Conservation (phyloP, 176 grass and related monocot species). For the Eragrostis curvula region DNA sequence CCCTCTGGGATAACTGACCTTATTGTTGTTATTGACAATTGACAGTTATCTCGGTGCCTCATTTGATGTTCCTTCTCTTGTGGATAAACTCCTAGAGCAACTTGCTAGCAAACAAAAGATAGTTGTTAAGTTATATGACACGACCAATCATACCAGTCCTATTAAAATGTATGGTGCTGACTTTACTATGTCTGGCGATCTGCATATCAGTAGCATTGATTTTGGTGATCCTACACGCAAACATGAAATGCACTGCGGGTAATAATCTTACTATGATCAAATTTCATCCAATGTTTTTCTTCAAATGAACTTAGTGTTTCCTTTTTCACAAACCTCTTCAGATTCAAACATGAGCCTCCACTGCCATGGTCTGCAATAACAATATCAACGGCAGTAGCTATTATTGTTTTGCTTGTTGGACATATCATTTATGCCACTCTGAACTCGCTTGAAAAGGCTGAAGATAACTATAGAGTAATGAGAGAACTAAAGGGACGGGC, state of each 20-base stretch:
- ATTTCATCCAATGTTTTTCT: background rate
- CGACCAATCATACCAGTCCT: slow-evolving; percentile 62
- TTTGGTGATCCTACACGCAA: slow-evolving; percentile 75
- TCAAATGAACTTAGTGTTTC: background rate
- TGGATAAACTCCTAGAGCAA: slow-evolving; percentile 83
- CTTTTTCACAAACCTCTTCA: slow-evolving; percentile 39
- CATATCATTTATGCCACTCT: slow-evolving; percentile 77
- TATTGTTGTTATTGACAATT: slow-evolving; percentile 35
- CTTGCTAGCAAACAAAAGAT: slow-evolving; percentile 87
- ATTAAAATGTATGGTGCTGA: slow-evolving; percentile 79
- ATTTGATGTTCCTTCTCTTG: slow-evolving; percentile 85
- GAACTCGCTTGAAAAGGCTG: slow-evolving; percentile 72
- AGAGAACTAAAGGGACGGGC: slow-evolving; percentile 68
- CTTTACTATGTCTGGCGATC: slow-evolving; percentile 39
- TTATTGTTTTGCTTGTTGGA: slow-evolving; percentile 78
- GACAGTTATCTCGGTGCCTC: slow-evolving; percentile 80
- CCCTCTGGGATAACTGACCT: slow-evolving; percentile 1
- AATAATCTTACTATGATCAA: background rate
- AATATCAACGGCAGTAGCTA: slow-evolving; percentile 55
- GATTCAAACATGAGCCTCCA: slow-evolving; percentile 63
- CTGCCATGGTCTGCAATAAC: slow-evolving; percentile 76
- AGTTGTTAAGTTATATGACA: slow-evolving; percentile 76
- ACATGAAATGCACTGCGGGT: slow-evolving; percentile 95
- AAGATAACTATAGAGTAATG: slow-evolving; percentile 69
- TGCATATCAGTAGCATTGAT: slow-evolving; percentile 58